Evolutionary conservation across 345 rosid genomes (phyloP).

Genomic region (Lepidium sativum): DNA sequence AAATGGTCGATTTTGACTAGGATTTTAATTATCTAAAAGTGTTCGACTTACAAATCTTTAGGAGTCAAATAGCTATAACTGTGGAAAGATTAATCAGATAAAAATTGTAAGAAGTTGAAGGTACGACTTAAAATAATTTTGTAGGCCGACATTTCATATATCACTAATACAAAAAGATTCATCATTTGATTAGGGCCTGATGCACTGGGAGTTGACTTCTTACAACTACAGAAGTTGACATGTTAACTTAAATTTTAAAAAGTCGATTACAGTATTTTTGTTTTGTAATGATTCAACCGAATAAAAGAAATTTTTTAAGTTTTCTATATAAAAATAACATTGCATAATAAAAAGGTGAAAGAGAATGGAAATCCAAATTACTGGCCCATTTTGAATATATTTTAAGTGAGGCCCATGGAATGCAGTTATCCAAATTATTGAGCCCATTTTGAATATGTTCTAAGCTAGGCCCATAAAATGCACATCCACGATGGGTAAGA

Average conservation of each 20-base stretch:
- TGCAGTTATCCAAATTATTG: not conserved
- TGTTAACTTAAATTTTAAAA: not conserved
- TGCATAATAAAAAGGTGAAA: not conserved
- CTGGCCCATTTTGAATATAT: not conserved
- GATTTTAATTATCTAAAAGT: no score
- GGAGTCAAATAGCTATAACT: no score
- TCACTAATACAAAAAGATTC: not conserved
- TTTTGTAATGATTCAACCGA: not conserved
- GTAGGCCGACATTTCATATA: constrained; percentile 10
- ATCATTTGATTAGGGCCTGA: not conserved
- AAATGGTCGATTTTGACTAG: no score
- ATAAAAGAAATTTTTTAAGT: not conserved
- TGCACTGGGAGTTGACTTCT: not conserved
- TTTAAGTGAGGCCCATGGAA: not conserved
- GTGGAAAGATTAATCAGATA: not conserved
- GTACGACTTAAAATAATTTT: not conserved
- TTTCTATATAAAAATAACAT: not conserved
- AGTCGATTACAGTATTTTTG: not conserved
- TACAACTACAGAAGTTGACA: not conserved
- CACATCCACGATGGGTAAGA: not conserved
- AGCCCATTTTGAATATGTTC: not conserved
- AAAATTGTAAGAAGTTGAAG: not conserved
- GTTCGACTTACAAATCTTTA: no score
- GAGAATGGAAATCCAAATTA: not conserved
- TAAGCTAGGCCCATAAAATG: not conserved